Conservation (phyloP, 805 yeast species). For the Danielia reshetovae region DNA sequence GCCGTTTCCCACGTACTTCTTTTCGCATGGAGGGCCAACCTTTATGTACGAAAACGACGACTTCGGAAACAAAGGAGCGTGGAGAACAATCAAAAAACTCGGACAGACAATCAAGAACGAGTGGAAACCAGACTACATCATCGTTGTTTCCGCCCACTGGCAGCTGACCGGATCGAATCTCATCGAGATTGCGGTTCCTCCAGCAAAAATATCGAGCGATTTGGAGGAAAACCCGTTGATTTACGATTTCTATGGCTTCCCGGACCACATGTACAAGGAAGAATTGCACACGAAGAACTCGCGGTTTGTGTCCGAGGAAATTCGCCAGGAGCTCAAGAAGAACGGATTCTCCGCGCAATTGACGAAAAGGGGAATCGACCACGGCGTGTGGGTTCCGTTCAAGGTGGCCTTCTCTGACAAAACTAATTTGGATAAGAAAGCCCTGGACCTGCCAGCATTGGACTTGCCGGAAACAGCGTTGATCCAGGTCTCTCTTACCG, state of each 20-base stretch:
- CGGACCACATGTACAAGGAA: constrained; percentile 57
- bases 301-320: constrained; percentile 38
- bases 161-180: constrained; percentile 41
- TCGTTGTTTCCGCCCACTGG: constrained; percentile 79
- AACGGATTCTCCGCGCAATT: constrained; percentile 44
- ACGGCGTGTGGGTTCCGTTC: constrained; percentile 80
- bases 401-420: constrained; percentile 59
- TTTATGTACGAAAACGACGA: constrained; percentile 55
- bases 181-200: constrained; percentile 50
- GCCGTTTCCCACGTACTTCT: constrained; percentile 57
- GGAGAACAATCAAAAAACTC: constrained; percentile 41
- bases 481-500: constrained; percentile 49
- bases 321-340: constrained; percentile 37
- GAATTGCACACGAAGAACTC: constrained; percentile 53
- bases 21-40: constrained; percentile 85
- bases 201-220: constrained; percentile 23
- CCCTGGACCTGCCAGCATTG: constrained; percentile 26
- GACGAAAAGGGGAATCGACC: constrained; percentile 68
- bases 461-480: constrained; percentile 45
- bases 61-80: constrained; percentile 62
- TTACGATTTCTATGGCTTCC: constrained; percentile 77
- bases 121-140: constrained; percentile 60
- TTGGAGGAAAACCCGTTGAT: constrained; percentile 46
- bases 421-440: constrained; percentile 15
- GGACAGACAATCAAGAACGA: constrained; percentile 49